Evolutionary conservation across 352 stramenopile genomes (phyloP), one percentile per base, ranked within the genome.

Genomic region (Pythium aristosporum): DNA sequence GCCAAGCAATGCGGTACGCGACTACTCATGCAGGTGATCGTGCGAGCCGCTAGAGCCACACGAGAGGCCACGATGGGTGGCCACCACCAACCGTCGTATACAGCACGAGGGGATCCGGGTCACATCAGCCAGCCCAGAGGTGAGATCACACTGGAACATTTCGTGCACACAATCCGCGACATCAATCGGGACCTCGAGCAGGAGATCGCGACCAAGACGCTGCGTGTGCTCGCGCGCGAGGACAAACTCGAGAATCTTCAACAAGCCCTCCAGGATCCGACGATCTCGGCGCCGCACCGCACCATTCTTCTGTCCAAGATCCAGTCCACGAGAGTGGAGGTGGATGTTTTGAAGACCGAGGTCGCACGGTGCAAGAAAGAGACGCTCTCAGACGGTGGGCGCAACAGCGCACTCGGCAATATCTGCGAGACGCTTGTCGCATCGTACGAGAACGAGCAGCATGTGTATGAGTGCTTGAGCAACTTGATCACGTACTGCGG

Each of bases 141-240:
- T 9, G 78, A 90, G 56, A 88, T 92, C 72, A 88, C 79, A 6
- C 87, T 90, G 41, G 72, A 81, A 30, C 68, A 87, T 37, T 92
- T 92, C 34, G 73, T 68, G 15, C 30, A 44, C 25, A 80, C 81
- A 3, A 89, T 91, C 44, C 79, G 74, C 32, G 71, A 79, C 7
- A 74, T 88, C 32, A 92, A 92, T 55, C 79, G 81, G 21, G 73
- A 55, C n/a, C 73, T 85, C 65, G 74, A 90, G 63, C 77, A 79
- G 34, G 74, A 77, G 11, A 89, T 92, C 30, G 83, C 83, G 0
- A 58, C 61, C 13, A 88, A 88, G 50, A 80, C 66, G 18, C 69
- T 92, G 54, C 79, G 81, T 1, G 54, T 84, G 52, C 69, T 81
- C 9, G 47, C 64, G 8, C 66, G 89, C 21, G 62, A 87, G 20